A percentile compares a stretch with the other conserved stretches of the same genome.
Evolutionary conservation across 768 basidiomycete species (phyloP).

Genomic region (Auriscalpium orientale): DNA sequence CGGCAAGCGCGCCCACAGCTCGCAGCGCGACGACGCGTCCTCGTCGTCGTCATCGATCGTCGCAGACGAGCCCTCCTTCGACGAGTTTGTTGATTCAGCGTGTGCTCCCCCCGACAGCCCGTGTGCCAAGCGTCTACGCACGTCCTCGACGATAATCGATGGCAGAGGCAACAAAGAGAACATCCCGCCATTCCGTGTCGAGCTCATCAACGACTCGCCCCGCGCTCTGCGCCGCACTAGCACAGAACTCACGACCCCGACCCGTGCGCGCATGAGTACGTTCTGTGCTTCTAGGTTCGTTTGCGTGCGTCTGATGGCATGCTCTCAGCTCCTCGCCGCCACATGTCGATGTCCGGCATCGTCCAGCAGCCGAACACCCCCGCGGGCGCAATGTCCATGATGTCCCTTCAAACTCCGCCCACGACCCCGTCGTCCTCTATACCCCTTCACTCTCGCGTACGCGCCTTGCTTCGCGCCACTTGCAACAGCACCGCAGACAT

Average conservation of each 20-base stretch:
- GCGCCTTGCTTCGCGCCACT: slow-evolving; percentile 64
- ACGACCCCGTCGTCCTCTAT: slow-evolving; percentile 43
- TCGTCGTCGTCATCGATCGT: slow-evolving; percentile 26
- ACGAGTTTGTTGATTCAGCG: slow-evolving; percentile 11
- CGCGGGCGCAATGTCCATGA: slow-evolving; percentile 31
- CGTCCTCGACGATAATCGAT: slow-evolving; percentile 35
- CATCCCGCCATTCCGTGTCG: slow-evolving; percentile 50
- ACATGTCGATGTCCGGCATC: slow-evolving; percentile 42
- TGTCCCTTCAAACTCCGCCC: slow-evolving; percentile 52
- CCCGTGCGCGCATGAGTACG: slow-evolving; percentile 41
- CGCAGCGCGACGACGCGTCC: slow-evolving; percentile 21
- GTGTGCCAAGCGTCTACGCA: slow-evolving; percentile 56
- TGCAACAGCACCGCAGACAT: slow-evolving; percentile 51
- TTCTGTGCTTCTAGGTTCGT: background rate
- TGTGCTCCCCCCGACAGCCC: slow-evolving; percentile 68
- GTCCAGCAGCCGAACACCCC: slow-evolving; percentile 35
- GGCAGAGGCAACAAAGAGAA: slow-evolving; percentile 72
- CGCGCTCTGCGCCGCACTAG: slow-evolving; percentile 34
- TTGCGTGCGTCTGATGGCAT: slow-evolving; percentile 6
- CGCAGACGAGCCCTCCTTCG: slow-evolving; percentile 1
- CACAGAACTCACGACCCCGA: slow-evolving; percentile 30
- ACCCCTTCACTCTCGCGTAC: slow-evolving; percentile 52
- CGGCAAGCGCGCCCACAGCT: slow-evolving; percentile 26
- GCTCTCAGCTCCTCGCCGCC: slow-evolving; percentile 35
- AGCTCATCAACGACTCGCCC: slow-evolving; percentile 27